Conservation (phyloP, 768 basidiomycete species). For the Mycena rebaudengoi region DNA sequence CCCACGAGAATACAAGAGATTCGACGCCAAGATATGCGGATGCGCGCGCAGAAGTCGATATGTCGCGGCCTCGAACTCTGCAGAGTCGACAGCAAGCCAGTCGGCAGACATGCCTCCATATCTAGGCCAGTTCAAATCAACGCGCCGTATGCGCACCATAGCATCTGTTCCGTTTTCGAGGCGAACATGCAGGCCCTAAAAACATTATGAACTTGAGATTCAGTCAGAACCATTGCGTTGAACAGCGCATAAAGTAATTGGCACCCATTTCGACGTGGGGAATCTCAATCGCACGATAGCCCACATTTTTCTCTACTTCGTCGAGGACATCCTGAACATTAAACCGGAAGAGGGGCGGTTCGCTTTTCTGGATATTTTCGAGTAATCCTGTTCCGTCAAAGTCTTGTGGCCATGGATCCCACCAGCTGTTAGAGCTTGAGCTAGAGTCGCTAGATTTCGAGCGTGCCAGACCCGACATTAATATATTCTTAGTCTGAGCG, state of each 20-base stretch:
- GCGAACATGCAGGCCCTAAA: background rate
- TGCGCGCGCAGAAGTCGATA: background rate
- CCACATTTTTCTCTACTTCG: background rate
- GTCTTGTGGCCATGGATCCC: too few species aligned
- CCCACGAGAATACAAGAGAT: background rate
- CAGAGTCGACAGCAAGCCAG: background rate
- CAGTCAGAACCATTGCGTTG: background rate
- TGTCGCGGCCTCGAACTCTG: background rate
- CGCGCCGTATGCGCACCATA: background rate
- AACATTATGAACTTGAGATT: background rate
- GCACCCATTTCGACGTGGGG: background rate
- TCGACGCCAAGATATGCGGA: background rate
- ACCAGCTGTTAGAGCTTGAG: too few species aligned
- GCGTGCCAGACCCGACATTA: too few species aligned
- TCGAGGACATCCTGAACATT: background rate
- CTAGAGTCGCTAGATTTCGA: too few species aligned
- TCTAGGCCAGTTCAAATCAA: background rate
- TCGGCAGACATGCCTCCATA: background rate
- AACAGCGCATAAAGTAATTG: background rate
- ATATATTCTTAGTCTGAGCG: too few species aligned
- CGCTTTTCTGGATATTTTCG: too few species aligned
- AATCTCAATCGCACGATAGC: background rate
- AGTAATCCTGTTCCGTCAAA: slow-evolving; percentile 1
- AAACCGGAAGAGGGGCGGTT: background rate
- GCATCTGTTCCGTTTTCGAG: background rate